A percentile compares a stretch with the other conserved stretches of the same genome.
Evolutionary conservation across 208 protist species (phyloP).

Genomic region (Acanthamoeba sp.): DNA sequence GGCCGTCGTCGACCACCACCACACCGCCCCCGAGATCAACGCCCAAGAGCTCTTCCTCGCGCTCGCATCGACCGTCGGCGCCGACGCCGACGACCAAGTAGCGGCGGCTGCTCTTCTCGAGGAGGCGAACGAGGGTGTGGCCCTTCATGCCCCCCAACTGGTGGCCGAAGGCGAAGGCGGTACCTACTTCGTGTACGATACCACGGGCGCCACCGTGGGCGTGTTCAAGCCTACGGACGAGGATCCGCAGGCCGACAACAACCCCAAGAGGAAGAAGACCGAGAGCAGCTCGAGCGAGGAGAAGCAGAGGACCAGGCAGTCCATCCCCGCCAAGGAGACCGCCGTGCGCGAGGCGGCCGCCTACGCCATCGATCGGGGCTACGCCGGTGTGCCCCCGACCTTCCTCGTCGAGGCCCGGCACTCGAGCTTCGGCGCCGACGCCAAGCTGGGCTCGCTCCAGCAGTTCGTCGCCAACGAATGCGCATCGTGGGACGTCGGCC

Average conservation of each 20-base stretch:
- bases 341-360: slow-evolving; percentile 64
- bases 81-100: background rate
- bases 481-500: slow-evolving; percentile 71
- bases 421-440: slow-evolving; percentile 17
- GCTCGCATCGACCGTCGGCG: background rate
- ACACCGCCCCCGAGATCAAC: background rate
- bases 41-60: background rate
- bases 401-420: slow-evolving; percentile 42
- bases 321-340: slow-evolving; percentile 59
- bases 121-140: slow-evolving; percentile 30
- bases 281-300: background rate
- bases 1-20: background rate
- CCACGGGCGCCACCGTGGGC: background rate
- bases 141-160: slow-evolving; percentile 21
- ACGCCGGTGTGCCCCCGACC: slow-evolving; percentile 50
- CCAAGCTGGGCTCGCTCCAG: slow-evolving; percentile 68
- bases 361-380: slow-evolving; percentile 40
- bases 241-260: slow-evolving; percentile 72
- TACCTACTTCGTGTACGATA: slow-evolving; percentile 34
- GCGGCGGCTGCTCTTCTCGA: slow-evolving; percentile 3
- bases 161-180: slow-evolving; percentile 52
- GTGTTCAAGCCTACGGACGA: slow-evolving; percentile 74
- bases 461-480: slow-evolving; percentile 39
- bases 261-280: slow-evolving; percentile 56
- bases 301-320: background rate